Evolutionary conservation across 495 filamentous ascomycete species (phyloP), one percentile per base, ranked within the genome.

Genomic region (Penicillium macrosclerotiorum): DNA sequence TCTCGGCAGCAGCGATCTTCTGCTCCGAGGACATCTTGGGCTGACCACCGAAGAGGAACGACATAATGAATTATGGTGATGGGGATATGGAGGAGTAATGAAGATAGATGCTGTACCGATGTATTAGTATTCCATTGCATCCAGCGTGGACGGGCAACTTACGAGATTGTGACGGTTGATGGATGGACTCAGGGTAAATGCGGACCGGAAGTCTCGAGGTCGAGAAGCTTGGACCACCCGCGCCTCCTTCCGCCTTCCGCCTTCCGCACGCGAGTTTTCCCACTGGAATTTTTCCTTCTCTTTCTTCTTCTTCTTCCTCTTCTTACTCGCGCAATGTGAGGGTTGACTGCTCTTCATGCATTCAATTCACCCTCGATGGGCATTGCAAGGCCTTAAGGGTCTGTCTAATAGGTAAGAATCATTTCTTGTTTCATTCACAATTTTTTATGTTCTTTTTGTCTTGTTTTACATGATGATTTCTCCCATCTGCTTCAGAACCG

Each of bases 1-100:
- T 87, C 73, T 97, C 90, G 47, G 94, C 90, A 44, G 88, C 85
- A 49, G 88, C 84, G 65, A 99, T 92, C 78, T 97, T 97, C 76
- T 96, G 82, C 56, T 86, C 93, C 54, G 89, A 95, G 57, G 89
- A 84, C 63, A 89, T 88, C 71, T 96, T 89, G 41, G 90, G 86
- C 37, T 76, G 68, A 54, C 83, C 78, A 68, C 90, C 89, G 69
- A 96, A 85, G 58, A 98, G 86, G 78, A 96, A 94, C 53, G 90
- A 96, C 92, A 97, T 95, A 38, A 56, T 93, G 68, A 55, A 45
- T 50, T 31, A 35, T 12, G 31, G 23, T 26, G 19, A 16, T 6
- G n/a, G 36, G 9, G 6, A 6, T 12, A 17, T 3, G 22, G 29
- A 22, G 27, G 33, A 11, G 1, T 11, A 14, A 42, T 7, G 29